These are phyloP conservation scores for Vanrija sp. DNA, from an alignment of 1,284 basidiomycete species.

Conservation along the genomic window DNA sequence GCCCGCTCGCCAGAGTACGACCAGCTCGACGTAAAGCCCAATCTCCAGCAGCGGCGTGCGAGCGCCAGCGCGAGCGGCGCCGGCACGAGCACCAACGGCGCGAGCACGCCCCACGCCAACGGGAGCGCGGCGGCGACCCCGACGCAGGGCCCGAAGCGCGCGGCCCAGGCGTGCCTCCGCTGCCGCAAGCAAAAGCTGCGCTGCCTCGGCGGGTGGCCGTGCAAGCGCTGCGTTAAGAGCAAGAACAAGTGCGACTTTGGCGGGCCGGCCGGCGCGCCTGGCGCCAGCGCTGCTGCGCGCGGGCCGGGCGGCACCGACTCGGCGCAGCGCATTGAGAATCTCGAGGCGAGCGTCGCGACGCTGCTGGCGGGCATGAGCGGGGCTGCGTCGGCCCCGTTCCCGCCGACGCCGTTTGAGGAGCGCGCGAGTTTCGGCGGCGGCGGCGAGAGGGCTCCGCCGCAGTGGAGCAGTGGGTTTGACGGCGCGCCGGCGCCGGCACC, in stretches of 20 bases:
- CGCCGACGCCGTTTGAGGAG: not conserved
- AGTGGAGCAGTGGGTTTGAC: too few relatives aligned
- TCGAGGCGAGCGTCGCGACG: conserved; percentile 30
- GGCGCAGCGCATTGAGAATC: conserved; percentile 20
- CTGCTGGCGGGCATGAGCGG: conserved; percentile 24
- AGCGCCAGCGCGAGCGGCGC: too few relatives aligned
- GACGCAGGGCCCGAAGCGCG: conserved; percentile 4
- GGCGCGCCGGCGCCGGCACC: not conserved
- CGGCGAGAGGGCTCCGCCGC: too few relatives aligned
- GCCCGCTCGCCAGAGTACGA: too few relatives aligned
- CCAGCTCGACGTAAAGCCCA: too few relatives aligned
- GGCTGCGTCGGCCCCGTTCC: conserved; percentile 15
- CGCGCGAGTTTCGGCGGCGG: not conserved
- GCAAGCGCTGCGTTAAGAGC: conserved; percentile 24
- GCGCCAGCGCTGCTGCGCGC: not conserved
- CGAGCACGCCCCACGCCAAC: too few relatives aligned
- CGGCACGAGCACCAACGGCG: too few relatives aligned
- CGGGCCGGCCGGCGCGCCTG: conserved; percentile 4
- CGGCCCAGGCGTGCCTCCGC: conserved; percentile 30
- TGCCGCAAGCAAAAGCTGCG: conserved; percentile 31
- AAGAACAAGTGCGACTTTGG: conserved; percentile 29
- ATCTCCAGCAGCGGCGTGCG: too few relatives aligned
- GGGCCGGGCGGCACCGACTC: conserved; percentile 1
- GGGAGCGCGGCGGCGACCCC: not conserved
- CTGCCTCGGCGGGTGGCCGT: conserved; percentile 33